phyloP scores from a whole-genome alignment of 1,284 basidiomycete species.

The Coniophora puteana region DNA sequence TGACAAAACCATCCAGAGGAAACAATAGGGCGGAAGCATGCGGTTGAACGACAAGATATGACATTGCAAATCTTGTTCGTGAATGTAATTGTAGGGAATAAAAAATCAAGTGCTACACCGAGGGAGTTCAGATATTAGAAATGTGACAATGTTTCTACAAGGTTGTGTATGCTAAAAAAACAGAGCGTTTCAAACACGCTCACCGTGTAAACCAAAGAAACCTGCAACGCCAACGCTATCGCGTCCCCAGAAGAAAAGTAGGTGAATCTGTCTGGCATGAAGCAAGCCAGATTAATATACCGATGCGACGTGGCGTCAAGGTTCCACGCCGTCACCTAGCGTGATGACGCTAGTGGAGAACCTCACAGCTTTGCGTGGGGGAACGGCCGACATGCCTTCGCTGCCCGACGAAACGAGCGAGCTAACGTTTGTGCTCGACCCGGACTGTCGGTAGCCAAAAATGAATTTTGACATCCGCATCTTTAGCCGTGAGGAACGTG shows the following conservation, averaged over 20 bases:
- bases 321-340: slow-evolving; percentile 17
- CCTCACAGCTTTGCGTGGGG: slow-evolving; percentile 53
- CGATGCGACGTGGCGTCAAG: neutral
- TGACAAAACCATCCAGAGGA: too few species aligned
- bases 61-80: too few species aligned
- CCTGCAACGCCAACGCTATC: neutral
- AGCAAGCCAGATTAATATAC: neutral
- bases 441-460: slow-evolving; percentile 35
- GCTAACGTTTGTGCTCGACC: slow-evolving; percentile 31
- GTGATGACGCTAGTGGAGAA: slow-evolving; percentile 41
- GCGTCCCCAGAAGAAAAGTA: too few species aligned
- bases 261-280: too few species aligned
- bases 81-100: too few species aligned
- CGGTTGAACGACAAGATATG: too few species aligned
- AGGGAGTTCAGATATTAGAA: too few species aligned
- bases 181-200: neutral
- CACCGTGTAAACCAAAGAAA: neutral
- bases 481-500: slow-evolving; percentile 37
- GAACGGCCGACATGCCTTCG: slow-evolving; percentile 30
- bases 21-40: too few species aligned
- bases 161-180: too few species aligned
- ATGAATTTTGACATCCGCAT: slow-evolving; percentile 50
- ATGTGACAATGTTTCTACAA: too few species aligned
- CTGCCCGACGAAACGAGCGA: slow-evolving; percentile 34
- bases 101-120: too few species aligned